Evolutionary conservation across 2,329 filamentous ascomycete genomes (phyloP), one percentile per base, ranked within the genome.

Genomic region (Penicillium thymicola): DNA sequence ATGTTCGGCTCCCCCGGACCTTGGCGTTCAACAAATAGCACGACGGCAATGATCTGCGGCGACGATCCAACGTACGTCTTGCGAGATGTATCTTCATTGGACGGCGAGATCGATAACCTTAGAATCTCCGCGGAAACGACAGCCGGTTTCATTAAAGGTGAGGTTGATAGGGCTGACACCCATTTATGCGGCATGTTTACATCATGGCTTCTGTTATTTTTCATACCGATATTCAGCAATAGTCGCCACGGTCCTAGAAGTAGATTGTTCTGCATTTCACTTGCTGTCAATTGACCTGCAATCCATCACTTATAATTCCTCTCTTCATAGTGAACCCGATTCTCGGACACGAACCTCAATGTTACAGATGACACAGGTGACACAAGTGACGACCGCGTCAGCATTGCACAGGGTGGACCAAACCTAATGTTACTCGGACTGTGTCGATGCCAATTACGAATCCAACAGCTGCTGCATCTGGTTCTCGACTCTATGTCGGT

Each of bases 141-240:
- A 52, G 41, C 48, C 54, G 41, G 2, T 28, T 13, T 1, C 3
- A 23, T 23, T 25, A 18, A 40, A 36, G n/a, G 18, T 28, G 13
- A 21, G 14, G 6, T 21, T 21, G 18, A 40, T 32, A 40, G 10
- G 7, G n/a, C 32, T 52, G 21, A 41, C 16, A 21, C 11, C 27
- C 27, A 46, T 18, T 16, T 41, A 25, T 34, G 48, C 43, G 18
- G 27, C 21, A 46, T 27, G 13, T n/a, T 55, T 45, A 51, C 41
- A 55, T 55, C 54, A 55, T 55, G 25, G 30, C n/a, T 34, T 32
- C 6, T 41, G 16, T 36, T 13, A 45, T 42, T 40, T n/a, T 40
- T 0, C 11, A 18, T 49, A 25, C 7, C 30, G 34, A 55, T 27
- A 43, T 45, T 14, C 11, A n/a, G 9, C n/a, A 32, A 42, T 14